phyloP scores from a whole-genome alignment of 139 green algal genomes.

The Coccomyxa sp. region DNA sequence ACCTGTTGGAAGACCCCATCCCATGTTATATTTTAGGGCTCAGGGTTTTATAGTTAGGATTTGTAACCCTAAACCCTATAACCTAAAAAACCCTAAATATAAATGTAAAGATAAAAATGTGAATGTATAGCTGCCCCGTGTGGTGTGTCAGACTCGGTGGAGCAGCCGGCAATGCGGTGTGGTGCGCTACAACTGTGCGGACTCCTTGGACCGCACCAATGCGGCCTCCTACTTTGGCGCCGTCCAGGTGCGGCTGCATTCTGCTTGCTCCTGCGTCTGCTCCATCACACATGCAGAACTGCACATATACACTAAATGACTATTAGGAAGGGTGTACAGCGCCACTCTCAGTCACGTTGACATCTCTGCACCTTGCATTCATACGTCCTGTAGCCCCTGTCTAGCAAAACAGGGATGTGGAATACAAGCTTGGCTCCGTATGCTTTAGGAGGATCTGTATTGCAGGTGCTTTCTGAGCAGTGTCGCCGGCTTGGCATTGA shows the following conservation, averaged over 20 bases:
- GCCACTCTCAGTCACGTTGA: too few relatives aligned
- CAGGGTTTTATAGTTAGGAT: too few relatives aligned
- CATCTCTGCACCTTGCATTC: too few relatives aligned
- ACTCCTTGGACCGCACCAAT: slow-evolving; percentile 97
- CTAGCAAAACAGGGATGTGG: too few relatives aligned
- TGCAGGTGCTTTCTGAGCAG: too few relatives aligned
- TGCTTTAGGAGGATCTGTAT: too few relatives aligned
- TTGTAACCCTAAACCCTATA: too few relatives aligned
- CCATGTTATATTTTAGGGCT: too few relatives aligned
- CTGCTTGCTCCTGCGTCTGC: neutral
- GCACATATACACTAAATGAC: neutral
- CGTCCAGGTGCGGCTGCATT: slow-evolving; percentile 52
- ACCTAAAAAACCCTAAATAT: too few relatives aligned
- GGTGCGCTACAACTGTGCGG: slow-evolving; percentile 95
- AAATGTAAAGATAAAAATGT: neutral
- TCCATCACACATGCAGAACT: neutral
- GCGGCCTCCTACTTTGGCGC: slow-evolving; percentile 90
- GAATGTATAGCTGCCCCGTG: neutral
- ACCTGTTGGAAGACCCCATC: too few relatives aligned
- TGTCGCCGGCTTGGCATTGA: slow-evolving; percentile 50
- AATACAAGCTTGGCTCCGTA: too few relatives aligned
- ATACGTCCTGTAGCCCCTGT: too few relatives aligned
- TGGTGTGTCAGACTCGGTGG: slow-evolving; percentile 54
- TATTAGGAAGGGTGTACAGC: neutral
- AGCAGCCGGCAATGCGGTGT: slow-evolving; percentile 54